phyloP scores from a whole-genome alignment of 2,329 filamentous ascomycete genomes.

The Sclerotinia borealis region DNA sequence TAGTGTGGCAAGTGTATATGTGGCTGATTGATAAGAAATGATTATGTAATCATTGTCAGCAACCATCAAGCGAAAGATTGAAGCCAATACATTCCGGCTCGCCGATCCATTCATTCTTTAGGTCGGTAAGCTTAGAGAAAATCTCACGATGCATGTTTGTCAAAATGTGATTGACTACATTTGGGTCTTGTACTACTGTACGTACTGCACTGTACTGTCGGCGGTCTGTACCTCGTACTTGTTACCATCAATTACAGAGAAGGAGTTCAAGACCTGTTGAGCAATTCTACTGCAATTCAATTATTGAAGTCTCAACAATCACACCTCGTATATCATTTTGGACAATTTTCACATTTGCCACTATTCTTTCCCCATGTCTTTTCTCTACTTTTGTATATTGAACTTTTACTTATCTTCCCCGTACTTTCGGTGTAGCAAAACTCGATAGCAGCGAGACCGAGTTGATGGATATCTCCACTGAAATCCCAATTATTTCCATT shows the following conservation, averaged over 20 bases:
- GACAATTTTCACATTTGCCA: neutral
- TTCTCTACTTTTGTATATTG: neutral
- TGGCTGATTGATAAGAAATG: neutral
- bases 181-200: neutral
- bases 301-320: neutral
- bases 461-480: neutral
- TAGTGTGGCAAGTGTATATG: neutral
- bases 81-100: neutral
- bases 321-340: neutral
- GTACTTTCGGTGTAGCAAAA: slow-evolving; percentile 1
- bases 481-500: slow-evolving; percentile 1
- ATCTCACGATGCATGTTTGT: neutral
- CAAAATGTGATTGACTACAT: neutral
- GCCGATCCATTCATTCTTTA: neutral
- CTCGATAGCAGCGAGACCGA: neutral
- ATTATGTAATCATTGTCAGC: neutral
- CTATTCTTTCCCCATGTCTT: neutral
- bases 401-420: neutral
- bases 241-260: neutral
- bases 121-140: neutral
- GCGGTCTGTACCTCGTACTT: neutral
- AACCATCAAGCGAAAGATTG: neutral
- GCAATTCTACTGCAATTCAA: neutral
- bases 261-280: neutral
- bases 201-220: neutral